Evolutionary conservation across 345 rosid species (phyloP), one percentile per base, ranked within the genome.

Genomic region (Toxicodendron radicans): DNA sequence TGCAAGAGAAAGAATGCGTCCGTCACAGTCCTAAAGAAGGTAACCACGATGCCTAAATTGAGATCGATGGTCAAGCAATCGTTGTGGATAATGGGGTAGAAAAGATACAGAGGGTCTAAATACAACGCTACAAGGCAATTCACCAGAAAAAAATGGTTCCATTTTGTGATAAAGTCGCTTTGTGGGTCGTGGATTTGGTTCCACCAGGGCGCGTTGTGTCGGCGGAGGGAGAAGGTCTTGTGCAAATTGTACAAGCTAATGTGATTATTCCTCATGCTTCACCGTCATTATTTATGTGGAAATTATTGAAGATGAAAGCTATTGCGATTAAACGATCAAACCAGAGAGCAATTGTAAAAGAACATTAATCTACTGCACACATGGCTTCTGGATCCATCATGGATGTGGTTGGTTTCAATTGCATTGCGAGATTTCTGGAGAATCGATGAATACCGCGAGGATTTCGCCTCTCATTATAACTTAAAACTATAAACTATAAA

Each of bases 51-150:
- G 14, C 95, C 91, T 5, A 88, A 80, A 6, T 75, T 3, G 65
- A 82, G 8, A 75, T 91, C 86, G 75, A 80, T 71, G 5, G 66
- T 53, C 81, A 93, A 74, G 86, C 97, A 93, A 0, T 87, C 80
- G 60, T 75, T 83, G 12, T 81, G 86, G 32, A 86, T 78, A 41
- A 84, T 74, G 11, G 92, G 97, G 65, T 91, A 86, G 90, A 80
- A 93, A 79, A 93, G 90, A 73, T 90, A 93, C 64, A 93, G 89
- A 75, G 97, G 98, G 79, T 93, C 97, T 64, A 93, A 82, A 75
- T 91, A 93, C 58, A 90, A 80, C 33, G 97, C 97, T 52, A 93
- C 70, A 48, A 90, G 84, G 76, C 88, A 87, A 1, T 89, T 74
- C 38, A 88, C 61, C 17, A 93, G 90, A 84, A 93, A 90, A 27